Evolutionary conservation across 2,329 filamentous ascomycete genomes (phyloP).

Genomic region (Aspergillus tamarii): DNA sequence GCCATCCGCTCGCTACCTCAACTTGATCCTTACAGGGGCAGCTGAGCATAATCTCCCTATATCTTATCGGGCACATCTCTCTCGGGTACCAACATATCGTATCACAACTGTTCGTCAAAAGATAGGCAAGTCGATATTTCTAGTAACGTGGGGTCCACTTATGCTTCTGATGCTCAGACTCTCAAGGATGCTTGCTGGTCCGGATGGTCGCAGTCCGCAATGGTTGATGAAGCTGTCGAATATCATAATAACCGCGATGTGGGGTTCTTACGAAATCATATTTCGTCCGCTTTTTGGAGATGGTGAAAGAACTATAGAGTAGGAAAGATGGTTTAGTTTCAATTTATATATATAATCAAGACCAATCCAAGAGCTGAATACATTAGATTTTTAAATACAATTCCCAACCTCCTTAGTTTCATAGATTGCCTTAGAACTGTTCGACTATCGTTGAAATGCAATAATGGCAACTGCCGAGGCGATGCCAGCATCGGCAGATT

Average conservation of each 20-base stretch:
- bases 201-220: slow-evolving; percentile 67
- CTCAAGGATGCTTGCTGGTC: slow-evolving; percentile 56
- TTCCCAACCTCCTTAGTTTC: not conserved
- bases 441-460: not conserved
- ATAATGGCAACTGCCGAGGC: not conserved
- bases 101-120: slow-evolving; percentile 69
- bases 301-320: slow-evolving; percentile 68
- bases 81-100: slow-evolving; percentile 69
- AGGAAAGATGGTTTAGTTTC: not conserved
- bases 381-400: not conserved
- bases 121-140: slow-evolving; percentile 67
- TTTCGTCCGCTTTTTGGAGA: slow-evolving; percentile 77
- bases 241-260: slow-evolving; percentile 60
- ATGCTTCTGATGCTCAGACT: slow-evolving; percentile 58
- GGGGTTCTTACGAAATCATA: slow-evolving; percentile 66
- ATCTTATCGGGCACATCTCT: slow-evolving; percentile 76
- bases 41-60: slow-evolving; percentile 76
- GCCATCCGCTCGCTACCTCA: slow-evolving; percentile 80
- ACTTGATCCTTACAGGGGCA: slow-evolving; percentile 77
- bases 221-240: slow-evolving; percentile 65
- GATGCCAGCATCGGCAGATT: not conserved
- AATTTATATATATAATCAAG: not conserved
- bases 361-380: not conserved
- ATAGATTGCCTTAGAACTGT: not conserved
- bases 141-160: slow-evolving; percentile 61